Base-by-base conservation (phyloP, 1,139 yeast species). In the Nakaseomyces nivariensis region DNA sequence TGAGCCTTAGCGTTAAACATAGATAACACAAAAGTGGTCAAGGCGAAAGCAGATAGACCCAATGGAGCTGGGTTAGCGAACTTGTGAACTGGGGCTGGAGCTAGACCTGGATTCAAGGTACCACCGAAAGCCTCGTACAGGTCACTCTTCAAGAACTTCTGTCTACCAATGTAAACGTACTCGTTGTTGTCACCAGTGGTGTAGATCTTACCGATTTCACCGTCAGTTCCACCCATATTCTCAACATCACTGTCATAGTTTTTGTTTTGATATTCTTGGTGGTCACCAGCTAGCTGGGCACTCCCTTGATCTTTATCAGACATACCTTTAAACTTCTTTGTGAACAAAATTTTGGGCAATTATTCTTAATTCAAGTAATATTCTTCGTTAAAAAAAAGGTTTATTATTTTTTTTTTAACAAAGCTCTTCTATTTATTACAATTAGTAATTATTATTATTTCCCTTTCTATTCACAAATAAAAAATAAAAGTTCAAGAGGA, bases 51-150 rank as follows among this genome's bases (percentile, higher is more conserved):
- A 36, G 77, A 73, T 54, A 82, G 70, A 6, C 88, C 88, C 52
- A 82, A 70, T 4, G 87, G 87, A 48, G 85, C 84, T 46, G 88
- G 87, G 64, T 81, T 82, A 52, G 82, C 86, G 49, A 68, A 64
- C 45, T 59, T 60, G 50, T 65, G 67, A 32, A 55, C 53, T 1
- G 70, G 51, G n/a, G 67, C 78, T 29, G 81, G 81, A 40, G 79
- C 64, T 48, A 75, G 64, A 60, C 84, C 83, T 13, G 83, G 82
- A 59, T 77, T 76, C 59, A 77, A 68, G 32, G 77, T 71, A 75
- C 84, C 84, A 58, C 83, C 85, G 55, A 79, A 79, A 5, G 85
- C 84, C 47, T 67, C 65, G 29, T 70, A 71, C 56, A 79, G 70
- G 50, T 79, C 84, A 49, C 75, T 71, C 58, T 77, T 76, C 55